Conservation (phyloP, 108 stramenopile genomes). For the Skeletonema marinoi region DNA sequence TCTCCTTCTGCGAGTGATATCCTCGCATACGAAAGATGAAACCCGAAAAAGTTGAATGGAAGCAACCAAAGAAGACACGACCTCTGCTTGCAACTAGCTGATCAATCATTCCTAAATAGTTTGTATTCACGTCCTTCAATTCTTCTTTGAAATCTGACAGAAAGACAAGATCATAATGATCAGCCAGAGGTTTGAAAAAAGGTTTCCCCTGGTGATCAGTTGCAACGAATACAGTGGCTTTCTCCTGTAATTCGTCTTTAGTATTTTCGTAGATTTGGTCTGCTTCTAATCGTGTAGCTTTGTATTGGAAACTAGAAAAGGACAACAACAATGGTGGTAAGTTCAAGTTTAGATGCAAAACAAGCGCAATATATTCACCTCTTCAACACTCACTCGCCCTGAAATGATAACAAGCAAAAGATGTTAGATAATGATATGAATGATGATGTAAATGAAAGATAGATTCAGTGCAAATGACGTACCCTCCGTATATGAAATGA, state of each 20-base stretch:
- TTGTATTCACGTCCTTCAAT: conserved; percentile 50
- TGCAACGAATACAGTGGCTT: conserved; percentile 76
- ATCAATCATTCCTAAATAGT: conserved; percentile 73
- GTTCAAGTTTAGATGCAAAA: neutral
- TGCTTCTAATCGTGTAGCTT: conserved; percentile 60
- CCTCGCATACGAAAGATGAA: conserved; percentile 87
- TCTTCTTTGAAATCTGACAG: conserved; percentile 50
- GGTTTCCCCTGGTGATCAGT: conserved; percentile 73
- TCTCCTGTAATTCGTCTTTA: conserved; percentile 55
- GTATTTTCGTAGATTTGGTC: conserved; percentile 55
- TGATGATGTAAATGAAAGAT: neutral
- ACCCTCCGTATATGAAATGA: conserved; percentile 80
- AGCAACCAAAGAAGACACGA: conserved; percentile 76
- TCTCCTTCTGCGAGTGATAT: conserved; percentile 70
- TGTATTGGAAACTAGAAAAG: conserved; percentile 76
- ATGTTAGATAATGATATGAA: neutral
- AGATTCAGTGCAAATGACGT: neutral
- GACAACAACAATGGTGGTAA: neutral
- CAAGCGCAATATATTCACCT: neutral
- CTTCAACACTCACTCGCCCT: neutral
- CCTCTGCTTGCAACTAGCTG: conserved; percentile 80
- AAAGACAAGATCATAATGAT: conserved; percentile 49
- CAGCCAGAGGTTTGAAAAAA: conserved; percentile 52
- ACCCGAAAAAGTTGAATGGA: conserved; percentile 80
- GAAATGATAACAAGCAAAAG: neutral